Evolutionary conservation across 805 yeast species (phyloP), one percentile per base, ranked within the genome.

Genomic region (Clavispora vitiphila): DNA sequence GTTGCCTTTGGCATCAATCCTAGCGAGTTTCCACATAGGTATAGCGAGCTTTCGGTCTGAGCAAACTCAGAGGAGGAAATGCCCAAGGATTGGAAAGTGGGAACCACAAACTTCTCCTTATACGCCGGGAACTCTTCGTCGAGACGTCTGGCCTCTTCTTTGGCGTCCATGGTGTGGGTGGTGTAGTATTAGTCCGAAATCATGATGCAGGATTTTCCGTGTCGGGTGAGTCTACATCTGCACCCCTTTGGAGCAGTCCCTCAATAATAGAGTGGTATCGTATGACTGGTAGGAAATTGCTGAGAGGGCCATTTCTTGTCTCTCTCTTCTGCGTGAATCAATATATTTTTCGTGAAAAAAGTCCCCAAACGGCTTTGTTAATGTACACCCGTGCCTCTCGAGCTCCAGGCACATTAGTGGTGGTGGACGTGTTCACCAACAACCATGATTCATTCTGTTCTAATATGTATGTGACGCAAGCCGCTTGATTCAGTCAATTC

Each of bases 21-120:
- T 6, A 90, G 76, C n/a, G 96, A 87, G 66, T 90, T 91, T 2
- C 98, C 98, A 63, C 96, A 88, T 36, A 90, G 68, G 57, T 90
- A 91, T 18, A 74, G 68, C 10, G 76, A 67, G 8, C 50, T 42
- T 26, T 54, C 45, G 15, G 43, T 41, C 7, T 51, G 49, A 16
- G 37, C 35, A 27, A 45, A 49, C 8, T 57, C 44, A 15, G 34
- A 8, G 10, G 39, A 16, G 1, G 19, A 5, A 21, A 80, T 57
- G 0, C 85, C 90, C 49, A 86, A 61, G 0, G 87, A 72, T 39
- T 61, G 56, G 48, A 80, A 72, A 0, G 93, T 84, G 7, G 96
- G 96, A 27, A 83, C 62, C 22, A 64, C 70, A 56, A 87, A 86
- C 39, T 72, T 65, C 10, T 69, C 68, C 4, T 64, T 54, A 41